These are phyloP conservation scores for Calonectria pseudoreteaudii DNA, from an alignment of 2,329 filamentous ascomycete species.

Conservation along the genomic window DNA sequence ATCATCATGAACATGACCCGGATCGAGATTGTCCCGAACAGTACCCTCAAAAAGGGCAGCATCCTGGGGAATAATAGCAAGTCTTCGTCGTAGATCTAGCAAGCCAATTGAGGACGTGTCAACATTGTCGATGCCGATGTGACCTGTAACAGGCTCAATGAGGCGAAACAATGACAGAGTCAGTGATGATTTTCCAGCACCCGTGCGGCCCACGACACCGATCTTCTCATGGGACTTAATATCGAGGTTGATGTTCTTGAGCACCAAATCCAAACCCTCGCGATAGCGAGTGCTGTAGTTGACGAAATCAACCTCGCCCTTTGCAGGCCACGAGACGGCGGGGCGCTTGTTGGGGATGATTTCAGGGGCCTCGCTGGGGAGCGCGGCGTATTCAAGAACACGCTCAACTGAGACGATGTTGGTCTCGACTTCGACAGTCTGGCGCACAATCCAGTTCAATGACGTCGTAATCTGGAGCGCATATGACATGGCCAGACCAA, in stretches of 20 bases:
- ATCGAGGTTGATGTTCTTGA: slow-evolving; percentile 91
- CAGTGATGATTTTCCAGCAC: slow-evolving; percentile 94
- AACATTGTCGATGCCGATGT: slow-evolving; percentile 89
- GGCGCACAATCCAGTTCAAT: slow-evolving; percentile 98
- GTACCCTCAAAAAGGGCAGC: slow-evolving; percentile 95
- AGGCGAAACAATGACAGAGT: slow-evolving; percentile 95
- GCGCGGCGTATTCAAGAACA: slow-evolving; percentile 91
- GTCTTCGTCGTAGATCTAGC: slow-evolving; percentile 85
- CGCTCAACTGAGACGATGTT: slow-evolving; percentile 99
- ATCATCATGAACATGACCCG: slow-evolving; percentile 94
- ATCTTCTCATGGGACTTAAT: slow-evolving; percentile 99
- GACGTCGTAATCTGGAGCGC: slow-evolving; percentile 97
- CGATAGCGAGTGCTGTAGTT: slow-evolving; percentile 96
- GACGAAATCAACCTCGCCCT: slow-evolving; percentile 89
- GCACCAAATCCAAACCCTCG: slow-evolving; percentile 86
- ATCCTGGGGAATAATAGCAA: slow-evolving; percentile 98
- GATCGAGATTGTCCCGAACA: slow-evolving; percentile 94
- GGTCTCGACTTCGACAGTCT: slow-evolving; percentile 99
- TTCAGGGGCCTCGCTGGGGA: slow-evolving; percentile 94
- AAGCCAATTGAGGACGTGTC: slow-evolving; percentile 93
- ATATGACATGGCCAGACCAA: slow-evolving; percentile 97
- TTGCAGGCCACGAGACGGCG: slow-evolving; percentile 89
- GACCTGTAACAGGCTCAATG: slow-evolving; percentile 86
- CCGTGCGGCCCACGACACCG: slow-evolving; percentile 94
- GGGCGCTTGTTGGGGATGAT: slow-evolving; percentile 90